Percentiles rank a stretch among this genome's conserved stretches.
Conservation (phyloP, 2,329 filamentous ascomycete species). For the Chaetomium sp. region DNA sequence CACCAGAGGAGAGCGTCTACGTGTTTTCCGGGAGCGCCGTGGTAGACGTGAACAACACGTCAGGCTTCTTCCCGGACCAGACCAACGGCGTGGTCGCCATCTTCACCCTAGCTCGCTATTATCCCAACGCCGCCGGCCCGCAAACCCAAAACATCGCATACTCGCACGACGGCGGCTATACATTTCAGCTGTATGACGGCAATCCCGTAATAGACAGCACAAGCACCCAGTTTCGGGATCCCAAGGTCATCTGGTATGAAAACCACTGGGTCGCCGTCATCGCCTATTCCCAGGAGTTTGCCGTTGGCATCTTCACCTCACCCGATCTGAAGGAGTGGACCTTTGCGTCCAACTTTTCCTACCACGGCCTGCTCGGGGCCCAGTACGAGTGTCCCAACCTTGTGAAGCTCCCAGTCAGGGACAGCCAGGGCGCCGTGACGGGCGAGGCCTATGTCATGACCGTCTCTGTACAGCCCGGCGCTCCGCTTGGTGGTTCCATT, state of each 20-base stretch:
- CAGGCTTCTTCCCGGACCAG: neutral
- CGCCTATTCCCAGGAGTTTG: neutral
- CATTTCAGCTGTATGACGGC: neutral
- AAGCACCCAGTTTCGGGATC: neutral
- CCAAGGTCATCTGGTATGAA: neutral
- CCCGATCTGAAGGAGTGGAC: neutral
- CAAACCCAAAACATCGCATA: neutral
- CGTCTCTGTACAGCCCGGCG: neutral
- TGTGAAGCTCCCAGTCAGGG: neutral
- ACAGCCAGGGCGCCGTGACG: neutral
- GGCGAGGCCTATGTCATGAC: neutral
- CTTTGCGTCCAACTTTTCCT: conserved; percentile 1
- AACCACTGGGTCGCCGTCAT: neutral
- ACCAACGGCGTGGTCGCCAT: neutral
- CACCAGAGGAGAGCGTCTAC: neutral
- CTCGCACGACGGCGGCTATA: neutral
- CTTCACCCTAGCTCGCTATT: neutral
- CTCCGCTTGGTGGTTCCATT: neutral
- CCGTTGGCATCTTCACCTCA: neutral
- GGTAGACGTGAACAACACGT: neutral
- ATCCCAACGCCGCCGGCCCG: neutral
- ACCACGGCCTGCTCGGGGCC: neutral
- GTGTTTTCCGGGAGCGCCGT: conserved; percentile 2
- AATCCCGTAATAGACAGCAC: neutral
- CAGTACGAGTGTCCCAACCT: neutral